Evolutionary conservation across 2,329 filamentous ascomycete species (phyloP).

Genomic region (Sclerotinia trifoliorum): DNA sequence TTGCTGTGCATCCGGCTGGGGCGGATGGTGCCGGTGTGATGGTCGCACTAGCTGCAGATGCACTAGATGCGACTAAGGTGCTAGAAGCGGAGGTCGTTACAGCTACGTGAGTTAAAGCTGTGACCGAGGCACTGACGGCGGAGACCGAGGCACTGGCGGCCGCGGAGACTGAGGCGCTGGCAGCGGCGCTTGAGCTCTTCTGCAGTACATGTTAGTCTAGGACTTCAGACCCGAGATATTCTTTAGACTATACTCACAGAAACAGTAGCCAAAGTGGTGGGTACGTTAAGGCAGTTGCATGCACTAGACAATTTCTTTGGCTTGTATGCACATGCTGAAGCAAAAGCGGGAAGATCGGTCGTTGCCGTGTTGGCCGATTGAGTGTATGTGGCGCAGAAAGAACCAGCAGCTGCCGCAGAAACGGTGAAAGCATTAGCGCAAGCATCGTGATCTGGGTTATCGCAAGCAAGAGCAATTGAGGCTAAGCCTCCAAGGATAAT

Average conservation of each 20-base stretch:
- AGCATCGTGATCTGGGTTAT: slow-evolving; percentile 26
- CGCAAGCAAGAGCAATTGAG: slow-evolving; percentile 26
- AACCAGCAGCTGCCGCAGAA: background rate
- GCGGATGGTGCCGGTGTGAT: background rate
- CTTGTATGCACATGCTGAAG: slow-evolving; percentile 24
- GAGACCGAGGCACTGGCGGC: background rate
- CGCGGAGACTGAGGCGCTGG: background rate
- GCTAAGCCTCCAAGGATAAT: slow-evolving; percentile 24
- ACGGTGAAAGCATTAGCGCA: slow-evolving; percentile 22
- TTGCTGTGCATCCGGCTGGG: slow-evolving; percentile 50
- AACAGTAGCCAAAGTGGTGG: slow-evolving; percentile 13
- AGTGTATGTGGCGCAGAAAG: slow-evolving; percentile 28
- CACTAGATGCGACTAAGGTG: background rate
- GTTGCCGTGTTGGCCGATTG: slow-evolving; percentile 19
- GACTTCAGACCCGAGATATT: background rate
- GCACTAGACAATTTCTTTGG: slow-evolving; percentile 29
- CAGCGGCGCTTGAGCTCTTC: background rate
- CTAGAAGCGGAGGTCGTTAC: background rate
- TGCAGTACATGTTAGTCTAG: background rate
- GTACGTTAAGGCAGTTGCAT: slow-evolving; percentile 25
- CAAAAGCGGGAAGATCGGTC: slow-evolving; percentile 21
- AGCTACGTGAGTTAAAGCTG: background rate
- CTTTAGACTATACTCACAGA: background rate
- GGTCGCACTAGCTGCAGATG: background rate
- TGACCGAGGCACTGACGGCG: background rate